Evolutionary conservation across 371 early-diverging fungal genomes (phyloP).

Genomic region (Syncephalastrum sp.): DNA sequence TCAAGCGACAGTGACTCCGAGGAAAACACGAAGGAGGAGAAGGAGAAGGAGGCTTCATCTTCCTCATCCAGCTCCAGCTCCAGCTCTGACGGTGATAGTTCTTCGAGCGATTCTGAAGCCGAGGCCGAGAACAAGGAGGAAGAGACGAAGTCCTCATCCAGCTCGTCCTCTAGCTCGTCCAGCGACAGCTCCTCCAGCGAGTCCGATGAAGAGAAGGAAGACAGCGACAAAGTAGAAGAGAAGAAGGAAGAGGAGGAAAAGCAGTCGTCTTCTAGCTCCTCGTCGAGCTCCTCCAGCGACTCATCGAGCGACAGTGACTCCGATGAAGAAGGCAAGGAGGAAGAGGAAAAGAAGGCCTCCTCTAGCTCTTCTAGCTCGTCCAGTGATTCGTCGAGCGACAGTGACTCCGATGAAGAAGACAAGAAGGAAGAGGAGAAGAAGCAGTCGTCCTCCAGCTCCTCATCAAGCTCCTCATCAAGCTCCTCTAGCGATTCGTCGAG

Average conservation of each 20-base stretch:
- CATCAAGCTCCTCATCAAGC: slow-evolving; percentile 7
- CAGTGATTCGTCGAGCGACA: slow-evolving; percentile 13
- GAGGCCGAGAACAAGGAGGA: slow-evolving; percentile 8
- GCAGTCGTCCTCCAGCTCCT: not conserved
- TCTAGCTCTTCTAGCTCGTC: slow-evolving; percentile 3
- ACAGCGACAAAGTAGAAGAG: too few species aligned
- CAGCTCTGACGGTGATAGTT: slow-evolving; percentile 6
- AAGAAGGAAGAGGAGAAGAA: slow-evolving; percentile 3
- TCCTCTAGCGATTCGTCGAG: slow-evolving; percentile 4
- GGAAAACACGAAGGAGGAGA: too few species aligned
- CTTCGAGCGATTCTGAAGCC: slow-evolving; percentile 4
- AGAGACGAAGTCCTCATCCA: slow-evolving; percentile 4
- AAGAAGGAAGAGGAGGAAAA: too few species aligned
- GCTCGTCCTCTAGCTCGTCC: slow-evolving; percentile 23
- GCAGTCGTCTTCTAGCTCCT: too few species aligned
- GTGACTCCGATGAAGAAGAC: slow-evolving; percentile 6
- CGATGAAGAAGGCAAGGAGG: slow-evolving; percentile 10
- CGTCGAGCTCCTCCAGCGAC: slow-evolving; percentile 17
- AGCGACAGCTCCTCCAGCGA: too few species aligned
- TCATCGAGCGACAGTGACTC: not conserved
- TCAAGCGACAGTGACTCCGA: too few species aligned
- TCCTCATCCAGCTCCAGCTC: too few species aligned
- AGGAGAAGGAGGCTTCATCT: too few species aligned
- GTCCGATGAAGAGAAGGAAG: too few species aligned
- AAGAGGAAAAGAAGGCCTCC: slow-evolving; percentile 13